Conservation (phyloP, 169 alveolate genomes). For the Cyclospora cayetanensis region DNA sequence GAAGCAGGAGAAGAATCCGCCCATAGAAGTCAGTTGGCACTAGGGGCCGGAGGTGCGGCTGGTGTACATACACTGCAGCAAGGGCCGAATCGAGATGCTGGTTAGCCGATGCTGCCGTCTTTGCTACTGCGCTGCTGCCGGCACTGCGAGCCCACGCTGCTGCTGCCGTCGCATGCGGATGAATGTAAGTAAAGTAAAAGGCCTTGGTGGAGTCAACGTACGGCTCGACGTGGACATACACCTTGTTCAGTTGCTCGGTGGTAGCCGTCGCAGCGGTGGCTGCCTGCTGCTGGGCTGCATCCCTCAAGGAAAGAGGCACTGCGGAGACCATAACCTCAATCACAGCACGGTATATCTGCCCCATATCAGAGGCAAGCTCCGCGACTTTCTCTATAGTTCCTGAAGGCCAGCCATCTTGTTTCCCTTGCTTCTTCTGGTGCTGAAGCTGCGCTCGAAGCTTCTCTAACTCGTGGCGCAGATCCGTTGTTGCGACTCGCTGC, state of each 20-base stretch:
- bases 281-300: slow-evolving; percentile 49
- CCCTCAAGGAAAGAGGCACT: background rate
- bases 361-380: background rate
- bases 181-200: background rate
- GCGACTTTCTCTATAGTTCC: background rate
- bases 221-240: slow-evolving; percentile 31
- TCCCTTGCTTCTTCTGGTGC: background rate
- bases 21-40: background rate
- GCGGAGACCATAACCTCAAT: background rate
- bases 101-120: slow-evolving; percentile 36
- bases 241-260: background rate
- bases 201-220: background rate
- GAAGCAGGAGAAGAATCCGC: slow-evolving; percentile 53
- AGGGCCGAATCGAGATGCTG: slow-evolving; percentile 17
- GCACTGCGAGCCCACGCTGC: background rate
- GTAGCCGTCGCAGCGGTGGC: slow-evolving; percentile 20
- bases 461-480: background rate
- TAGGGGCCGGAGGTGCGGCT: slow-evolving; percentile 28
- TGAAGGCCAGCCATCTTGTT: background rate
- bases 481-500: background rate
- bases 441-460: background rate
- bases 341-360: background rate
- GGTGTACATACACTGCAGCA: slow-evolving; percentile 53
- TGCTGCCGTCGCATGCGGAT: slow-evolving; percentile 32
- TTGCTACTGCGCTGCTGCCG: background rate